Evolutionary conservation across 768 basidiomycete species (phyloP), one percentile per base, ranked within the genome.

Genomic region (Boletus sp.): DNA sequence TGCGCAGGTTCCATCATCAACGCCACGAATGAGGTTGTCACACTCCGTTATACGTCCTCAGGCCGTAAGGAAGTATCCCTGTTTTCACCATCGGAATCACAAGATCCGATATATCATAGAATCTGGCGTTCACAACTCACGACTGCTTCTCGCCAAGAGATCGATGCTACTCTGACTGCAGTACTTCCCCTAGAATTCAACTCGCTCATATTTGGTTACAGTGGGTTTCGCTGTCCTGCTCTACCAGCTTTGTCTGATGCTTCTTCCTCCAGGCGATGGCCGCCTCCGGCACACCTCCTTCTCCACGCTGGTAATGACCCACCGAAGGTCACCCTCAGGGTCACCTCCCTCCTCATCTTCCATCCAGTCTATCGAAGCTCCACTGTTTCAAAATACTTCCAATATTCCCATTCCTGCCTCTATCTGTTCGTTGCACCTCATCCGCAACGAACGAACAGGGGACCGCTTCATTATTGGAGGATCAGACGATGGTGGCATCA

Each of bases 401-500:
- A 72, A 82, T 30, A 41, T 70, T 0, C 63, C 83, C 3, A 64
- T 92, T 59, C 59, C 51, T 67, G 92, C 57, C 60, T 78, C 33
- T 69, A 74, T 73, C 47, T 50, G 42, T n/a, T 71, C 69, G 10
- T 70, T 94, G 33, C 81, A 86, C 63, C 60, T 80, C 17, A 77
- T 83, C 9, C 78, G 80, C 49, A 86, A 88, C 60, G 73, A 76
- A 17, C 69, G 83, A 37, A 87, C 85, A 1, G 80, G 79, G 37
- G 83, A 90, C 57, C 79, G 73, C 17, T 80, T 83, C 33, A 73
- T 95, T 15, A 73, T 92, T 14, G 92, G 89, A 14, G 91, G 92
- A 3, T 82, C 80, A 0, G 87, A 89, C 55, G 89, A 92, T 63
- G 93, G 93, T 4, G 85, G 86, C 0, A 78, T 94, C 28, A 83